phyloP scores from a whole-genome alignment of 2,329 filamentous ascomycete genomes.

The Arthrinium puccinioides region DNA sequence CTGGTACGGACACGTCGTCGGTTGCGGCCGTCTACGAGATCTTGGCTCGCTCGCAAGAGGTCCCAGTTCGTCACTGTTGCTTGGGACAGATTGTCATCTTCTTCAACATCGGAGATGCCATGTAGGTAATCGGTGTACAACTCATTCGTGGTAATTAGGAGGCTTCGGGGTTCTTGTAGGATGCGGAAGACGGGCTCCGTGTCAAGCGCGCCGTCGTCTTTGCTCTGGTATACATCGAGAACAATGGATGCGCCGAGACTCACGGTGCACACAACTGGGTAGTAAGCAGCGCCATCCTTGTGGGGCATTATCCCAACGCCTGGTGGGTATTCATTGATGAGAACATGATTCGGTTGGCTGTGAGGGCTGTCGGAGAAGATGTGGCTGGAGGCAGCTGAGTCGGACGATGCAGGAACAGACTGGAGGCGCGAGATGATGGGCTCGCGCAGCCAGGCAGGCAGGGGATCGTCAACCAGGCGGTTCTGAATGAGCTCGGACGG shows the following conservation, averaged over 20 bases:
- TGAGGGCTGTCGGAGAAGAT: constrained; percentile 64
- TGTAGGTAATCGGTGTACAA: constrained; percentile 69
- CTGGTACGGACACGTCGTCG: constrained; percentile 57
- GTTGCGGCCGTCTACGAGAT: constrained; percentile 45
- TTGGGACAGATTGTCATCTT: constrained; percentile 57
- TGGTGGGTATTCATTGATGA: constrained; percentile 86
- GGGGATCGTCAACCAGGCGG: constrained; percentile 63
- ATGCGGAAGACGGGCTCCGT: constrained; percentile 48
- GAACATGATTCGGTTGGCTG: constrained; percentile 73
- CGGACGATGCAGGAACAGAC: constrained; percentile 35
- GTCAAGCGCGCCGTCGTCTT: constrained; percentile 51
- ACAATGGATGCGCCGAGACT: constrained; percentile 74
- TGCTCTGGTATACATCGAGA: constrained; percentile 66
- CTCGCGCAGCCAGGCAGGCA: constrained; percentile 68
- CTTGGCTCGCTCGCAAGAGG: constrained; percentile 45
- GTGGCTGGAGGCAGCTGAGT: constrained; percentile 21
- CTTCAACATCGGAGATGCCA: constrained; percentile 60
- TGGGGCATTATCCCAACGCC: constrained; percentile 96
- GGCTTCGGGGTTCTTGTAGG: constrained; percentile 76
- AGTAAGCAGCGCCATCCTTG: constrained; percentile 85
- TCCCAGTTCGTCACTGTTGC: constrained; percentile 66
- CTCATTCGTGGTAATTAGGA: constrained; percentile 63
- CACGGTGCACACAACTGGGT: constrained; percentile 83
- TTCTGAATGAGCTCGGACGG: constrained; percentile 77
- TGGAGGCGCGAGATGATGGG: constrained; percentile 60